Evolutionary conservation across 768 basidiomycete species (phyloP), one percentile per base, ranked within the genome.

Genomic region (Lentinus tigrinus): DNA sequence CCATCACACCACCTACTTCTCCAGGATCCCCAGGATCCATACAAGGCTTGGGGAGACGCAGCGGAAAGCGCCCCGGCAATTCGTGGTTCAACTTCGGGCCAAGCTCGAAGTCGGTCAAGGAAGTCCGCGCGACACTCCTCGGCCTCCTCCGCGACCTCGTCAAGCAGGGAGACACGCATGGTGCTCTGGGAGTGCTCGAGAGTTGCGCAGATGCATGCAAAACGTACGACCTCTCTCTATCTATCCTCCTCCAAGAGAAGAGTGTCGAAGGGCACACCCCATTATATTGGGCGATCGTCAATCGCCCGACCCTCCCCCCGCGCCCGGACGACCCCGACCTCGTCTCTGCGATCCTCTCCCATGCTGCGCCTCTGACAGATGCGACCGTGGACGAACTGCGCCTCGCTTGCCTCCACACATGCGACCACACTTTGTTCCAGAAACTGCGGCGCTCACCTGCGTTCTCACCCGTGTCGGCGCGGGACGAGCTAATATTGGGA

Each of bases 261-360:
- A 82, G 75, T 9, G 82, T 89, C 37, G 89, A 89, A 63, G 75
- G 74, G 0, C 87, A 85, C 63, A 83, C 84, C 0, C 84, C 87
- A 0, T 62, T 91, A 3, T 90, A 90, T 66, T 91, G 89, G 89
- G 84, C 83, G 0, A 82, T 90, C 61, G 72, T 90, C 23, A 88
- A 87, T 55, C 80, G 78, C 3, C 77, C 78, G 0, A 67, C 75
- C 6, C 63, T 46, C 21, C 43, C 43, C 6, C 43, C 43, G 10
- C 43, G 43, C 14, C 51, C 58, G 7, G 62, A 64, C 21, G 66
- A 64, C 6, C 51, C 66, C 31, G 67, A 73, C 26, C 66, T 81
- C 23, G 61, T 88, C 4, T 69, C 83, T 19, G 78, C 79, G 0
- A 71, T 90, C 21, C 73, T 90, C 46, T 75, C 77, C 4, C 76